phyloP scores from a whole-genome alignment of 352 stramenopile species.

The Pythium guiyangense region DNA sequence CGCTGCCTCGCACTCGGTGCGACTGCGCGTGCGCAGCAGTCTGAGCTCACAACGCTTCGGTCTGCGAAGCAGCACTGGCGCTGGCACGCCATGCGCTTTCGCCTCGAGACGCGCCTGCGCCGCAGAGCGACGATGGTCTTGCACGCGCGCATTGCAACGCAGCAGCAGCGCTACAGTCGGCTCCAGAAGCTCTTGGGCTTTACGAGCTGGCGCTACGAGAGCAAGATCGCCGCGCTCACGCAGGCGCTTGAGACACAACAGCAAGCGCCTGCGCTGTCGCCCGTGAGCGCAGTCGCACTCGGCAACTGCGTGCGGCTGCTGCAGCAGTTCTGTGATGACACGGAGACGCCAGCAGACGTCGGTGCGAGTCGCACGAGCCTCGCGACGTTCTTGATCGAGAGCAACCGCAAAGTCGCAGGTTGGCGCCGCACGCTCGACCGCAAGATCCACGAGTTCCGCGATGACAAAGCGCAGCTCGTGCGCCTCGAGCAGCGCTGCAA shows the following conservation, averaged over 20 bases:
- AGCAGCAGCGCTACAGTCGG: background rate
- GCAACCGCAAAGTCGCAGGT: constrained; percentile 38
- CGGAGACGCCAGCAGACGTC: constrained; percentile 11
- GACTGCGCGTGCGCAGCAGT: constrained; percentile 10
- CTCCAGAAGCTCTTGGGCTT: background rate
- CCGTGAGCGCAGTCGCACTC: constrained; percentile 27
- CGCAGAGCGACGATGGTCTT: constrained; percentile 11
- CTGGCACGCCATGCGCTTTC: constrained; percentile 19
- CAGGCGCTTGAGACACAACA: constrained; percentile 9
- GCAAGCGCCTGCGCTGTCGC: constrained; percentile 8
- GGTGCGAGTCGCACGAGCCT: constrained; percentile 12
- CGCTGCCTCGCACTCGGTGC: constrained; percentile 22
- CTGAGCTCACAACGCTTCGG: background rate
- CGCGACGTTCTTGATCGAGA: constrained; percentile 31
- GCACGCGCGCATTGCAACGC: constrained; percentile 4
- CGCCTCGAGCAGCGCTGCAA: constrained; percentile 34
- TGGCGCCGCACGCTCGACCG: constrained; percentile 44
- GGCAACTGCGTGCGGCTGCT: constrained; percentile 43
- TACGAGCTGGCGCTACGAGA: constrained; percentile 7
- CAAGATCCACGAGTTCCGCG: constrained; percentile 36
- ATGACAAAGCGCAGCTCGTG: constrained; percentile 35
- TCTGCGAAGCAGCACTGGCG: constrained; percentile 1
- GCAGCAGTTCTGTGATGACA: constrained; percentile 36
- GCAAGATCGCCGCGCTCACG: constrained; percentile 19
- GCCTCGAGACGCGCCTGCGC: constrained; percentile 15